A percentile compares a stretch with the other conserved stretches of the same genome.
Evolutionary conservation across 371 early-diverging fungal genomes (phyloP).

Genomic region (Apophysomyces trapeziformis): DNA sequence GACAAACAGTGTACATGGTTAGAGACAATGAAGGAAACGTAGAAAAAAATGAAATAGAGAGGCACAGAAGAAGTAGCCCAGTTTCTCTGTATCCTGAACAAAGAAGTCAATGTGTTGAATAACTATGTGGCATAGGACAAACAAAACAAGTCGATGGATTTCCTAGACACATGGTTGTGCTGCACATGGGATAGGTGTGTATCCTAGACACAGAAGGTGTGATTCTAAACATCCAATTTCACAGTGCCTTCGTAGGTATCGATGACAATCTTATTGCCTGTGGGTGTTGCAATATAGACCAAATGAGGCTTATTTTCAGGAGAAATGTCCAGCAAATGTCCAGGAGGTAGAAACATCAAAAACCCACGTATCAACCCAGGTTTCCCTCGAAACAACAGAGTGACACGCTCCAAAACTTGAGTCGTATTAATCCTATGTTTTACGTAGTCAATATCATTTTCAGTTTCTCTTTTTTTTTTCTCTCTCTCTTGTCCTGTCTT

Average conservation of each 20-base stretch:
- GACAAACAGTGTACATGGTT: background rate
- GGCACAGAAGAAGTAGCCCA: no score
- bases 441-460: background rate
- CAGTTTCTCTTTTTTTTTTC: no score
- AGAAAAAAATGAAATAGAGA: background rate
- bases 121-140: no score
- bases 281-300: slow-evolving; percentile 33
- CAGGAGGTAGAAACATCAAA: slow-evolving; percentile 41
- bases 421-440: slow-evolving; percentile 36
- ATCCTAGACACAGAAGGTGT: no score
- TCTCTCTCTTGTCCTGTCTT: background rate
- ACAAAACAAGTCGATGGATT: no score
- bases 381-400: slow-evolving; percentile 35
- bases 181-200: no score
- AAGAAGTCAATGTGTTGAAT: no score
- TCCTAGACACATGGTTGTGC: no score
- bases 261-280: slow-evolving; percentile 36
- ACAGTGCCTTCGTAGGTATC: slow-evolving; percentile 29
- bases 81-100: no score
- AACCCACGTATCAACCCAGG: slow-evolving; percentile 39
- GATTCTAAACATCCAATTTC: slow-evolving; percentile 18
- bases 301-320: slow-evolving; percentile 27
- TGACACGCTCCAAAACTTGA: slow-evolving; percentile 40
- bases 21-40: background rate
- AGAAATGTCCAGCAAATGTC: slow-evolving; percentile 33